Evolutionary conservation across 306 rosid species (phyloP).

Genomic region (Malus sieversii): DNA sequence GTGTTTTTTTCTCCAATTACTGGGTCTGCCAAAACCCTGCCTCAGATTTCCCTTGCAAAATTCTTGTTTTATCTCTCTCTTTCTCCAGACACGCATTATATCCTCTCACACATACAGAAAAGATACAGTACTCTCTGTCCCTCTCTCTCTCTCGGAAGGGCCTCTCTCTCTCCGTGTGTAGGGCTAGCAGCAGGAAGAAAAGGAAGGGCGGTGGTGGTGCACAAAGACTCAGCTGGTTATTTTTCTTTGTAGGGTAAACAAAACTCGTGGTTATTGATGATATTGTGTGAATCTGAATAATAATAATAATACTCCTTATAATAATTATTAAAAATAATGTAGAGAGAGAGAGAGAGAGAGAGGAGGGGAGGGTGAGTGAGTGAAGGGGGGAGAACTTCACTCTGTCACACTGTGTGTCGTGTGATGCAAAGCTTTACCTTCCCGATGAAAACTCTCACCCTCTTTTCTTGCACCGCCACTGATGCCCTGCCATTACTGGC

Average conservation of each 20-base stretch:
- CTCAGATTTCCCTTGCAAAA: constrained; percentile 23
- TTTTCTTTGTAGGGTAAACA: background rate
- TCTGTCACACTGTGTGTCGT: background rate
- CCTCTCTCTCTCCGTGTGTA: background rate
- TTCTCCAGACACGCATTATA: background rate
- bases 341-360: too few species aligned
- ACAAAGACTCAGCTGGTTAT: background rate
- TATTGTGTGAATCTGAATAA: too few species aligned
- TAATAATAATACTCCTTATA: too few species aligned
- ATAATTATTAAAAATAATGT: too few species aligned
- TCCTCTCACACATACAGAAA: background rate
- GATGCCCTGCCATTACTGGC: constrained; percentile 69
- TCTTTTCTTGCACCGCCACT: constrained; percentile 66
- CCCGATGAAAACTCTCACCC: constrained; percentile 87
- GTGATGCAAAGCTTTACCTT: constrained; percentile 62
- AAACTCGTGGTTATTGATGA: background rate
- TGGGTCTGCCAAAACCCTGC: constrained; percentile 33
- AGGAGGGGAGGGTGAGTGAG: background rate
- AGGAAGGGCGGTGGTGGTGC: too few species aligned
- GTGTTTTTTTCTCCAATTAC: constrained; percentile 14
- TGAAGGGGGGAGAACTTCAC: constrained; percentile 5
- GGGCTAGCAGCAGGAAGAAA: too few species aligned
- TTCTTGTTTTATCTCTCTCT: background rate
- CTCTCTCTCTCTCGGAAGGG: background rate
- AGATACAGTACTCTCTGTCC: background rate